Evolutionary conservation across 2,329 filamentous ascomycete species (phyloP).

Genomic region (Aspergillus niger): DNA sequence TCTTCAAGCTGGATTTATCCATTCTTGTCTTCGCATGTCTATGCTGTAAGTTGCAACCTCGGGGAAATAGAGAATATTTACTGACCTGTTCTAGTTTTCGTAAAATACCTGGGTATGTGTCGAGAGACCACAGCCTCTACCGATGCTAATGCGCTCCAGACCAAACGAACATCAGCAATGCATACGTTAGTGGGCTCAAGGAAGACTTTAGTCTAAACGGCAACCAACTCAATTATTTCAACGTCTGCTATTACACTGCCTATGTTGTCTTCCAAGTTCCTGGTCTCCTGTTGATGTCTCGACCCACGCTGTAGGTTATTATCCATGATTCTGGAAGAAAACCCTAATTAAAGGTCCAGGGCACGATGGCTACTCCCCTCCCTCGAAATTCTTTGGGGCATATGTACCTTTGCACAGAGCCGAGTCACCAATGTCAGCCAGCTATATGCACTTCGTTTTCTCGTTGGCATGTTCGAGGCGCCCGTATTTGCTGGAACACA

Average conservation of each 20-base stretch:
- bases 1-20: conserved; percentile 36
- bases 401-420: conserved; percentile 38
- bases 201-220: conserved; percentile 35
- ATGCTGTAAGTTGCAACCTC: conserved; percentile 27
- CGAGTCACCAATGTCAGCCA: conserved; percentile 35
- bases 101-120: conserved; percentile 30
- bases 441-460: conserved; percentile 37
- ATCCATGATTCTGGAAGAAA: neutral
- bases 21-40: conserved; percentile 35
- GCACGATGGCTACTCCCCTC: conserved; percentile 33
- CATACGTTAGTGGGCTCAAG: conserved; percentile 37
- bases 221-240: conserved; percentile 36
- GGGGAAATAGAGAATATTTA: neutral
- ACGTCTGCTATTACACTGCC: conserved; percentile 33
- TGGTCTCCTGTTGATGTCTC: conserved; percentile 32
- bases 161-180: conserved; percentile 38
- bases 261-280: conserved; percentile 38
- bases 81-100: conserved; percentile 26
- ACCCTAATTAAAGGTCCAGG: conserved; percentile 5
- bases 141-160: conserved; percentile 16
- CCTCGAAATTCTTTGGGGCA: conserved; percentile 38
- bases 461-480: conserved; percentile 38
- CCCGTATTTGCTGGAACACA: conserved; percentile 38
- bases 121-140: neutral
- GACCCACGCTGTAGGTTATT: conserved; percentile 28